These are phyloP conservation scores for Dimocarpus longan DNA, from an alignment of 345 rosid genomes.

Conservation along the genomic window DNA sequence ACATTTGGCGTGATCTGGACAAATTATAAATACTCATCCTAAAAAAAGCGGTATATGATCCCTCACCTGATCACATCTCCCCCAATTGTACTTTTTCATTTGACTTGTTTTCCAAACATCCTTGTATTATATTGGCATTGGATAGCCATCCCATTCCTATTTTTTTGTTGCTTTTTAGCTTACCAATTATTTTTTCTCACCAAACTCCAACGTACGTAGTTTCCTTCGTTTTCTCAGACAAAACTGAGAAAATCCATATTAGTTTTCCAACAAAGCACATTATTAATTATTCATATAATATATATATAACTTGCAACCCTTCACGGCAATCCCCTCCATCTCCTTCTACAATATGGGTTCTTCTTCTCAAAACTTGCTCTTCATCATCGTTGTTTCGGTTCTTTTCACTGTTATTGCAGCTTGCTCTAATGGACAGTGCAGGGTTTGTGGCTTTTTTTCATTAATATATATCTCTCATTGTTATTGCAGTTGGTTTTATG, in stretches of 20 bases:
- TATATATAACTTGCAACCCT: not conserved
- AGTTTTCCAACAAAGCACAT: not conserved
- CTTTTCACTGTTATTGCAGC: conserved; percentile 32
- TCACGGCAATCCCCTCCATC: not conserved
- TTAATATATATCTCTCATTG: not conserved
- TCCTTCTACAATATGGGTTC: conserved; percentile 29
- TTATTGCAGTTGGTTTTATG: not conserved
- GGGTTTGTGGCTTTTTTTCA: conserved; percentile 33
- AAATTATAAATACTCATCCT: too few species aligned
- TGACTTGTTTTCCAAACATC: too few species aligned
- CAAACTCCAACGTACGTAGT: not conserved
- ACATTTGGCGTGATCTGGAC: too few species aligned
- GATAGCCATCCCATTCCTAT: too few species aligned
- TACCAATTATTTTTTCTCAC: not conserved
- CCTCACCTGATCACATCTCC: too few species aligned
- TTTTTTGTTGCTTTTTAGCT: not conserved
- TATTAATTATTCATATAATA: not conserved
- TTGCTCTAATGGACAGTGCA: conserved; percentile 55
- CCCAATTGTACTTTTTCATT: too few species aligned
- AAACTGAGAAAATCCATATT: conserved; percentile 4
- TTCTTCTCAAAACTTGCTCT: conserved; percentile 21
- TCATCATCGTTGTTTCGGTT: conserved; percentile 17
- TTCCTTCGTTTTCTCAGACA: conserved; percentile 35
- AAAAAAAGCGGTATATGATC: too few species aligned
- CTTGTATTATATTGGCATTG: too few species aligned